Evolutionary conservation across 495 filamentous ascomycete species (phyloP), one percentile per base, ranked within the genome.

Genomic region (Friedmanniomyces endolithicus): DNA sequence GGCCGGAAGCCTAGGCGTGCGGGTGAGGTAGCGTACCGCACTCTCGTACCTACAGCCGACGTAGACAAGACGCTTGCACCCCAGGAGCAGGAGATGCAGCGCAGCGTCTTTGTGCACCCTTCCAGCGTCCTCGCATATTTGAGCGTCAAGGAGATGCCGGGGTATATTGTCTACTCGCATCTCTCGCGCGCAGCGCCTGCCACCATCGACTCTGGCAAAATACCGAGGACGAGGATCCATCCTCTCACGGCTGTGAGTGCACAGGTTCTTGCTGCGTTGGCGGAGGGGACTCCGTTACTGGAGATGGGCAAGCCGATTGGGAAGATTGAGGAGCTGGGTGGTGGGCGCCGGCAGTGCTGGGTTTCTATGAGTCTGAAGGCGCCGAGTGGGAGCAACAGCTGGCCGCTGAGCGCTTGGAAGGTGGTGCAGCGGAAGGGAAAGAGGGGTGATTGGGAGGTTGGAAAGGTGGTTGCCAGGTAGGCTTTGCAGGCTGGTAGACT

Each of bases 21-120:
- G 0, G 88, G 87, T 48, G 87, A 96, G 64, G 84, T 95, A 2
- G 86, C 90, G 1, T 99, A 96, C 67, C 61, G 95, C 1, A 88
- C 94, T 0, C 81, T 99, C 17, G 83, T 90, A 61, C 81, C 85
- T 11, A 82, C 86, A 2, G 77, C 78, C 25, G 53, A 62, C 40
- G 70, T 71, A 0, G 23, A 35, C 16, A 20, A 22, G 16, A 22
- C 43, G 22, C 14, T 14, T 11, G 19, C 45, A 12, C 35, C 50
- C n/a, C 47, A 56, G 16, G 64, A 58, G 16, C 64, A 65, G 19
- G 59, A 61, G 37, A 29, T 57, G 11, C 80, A 81, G 57, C 70
- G 72, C 9, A 78, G 74, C 23, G 86, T 92, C n/a, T 95, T 87
- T 67, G 75, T 95, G 25, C 90, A 95, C 65, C 88, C 89, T 0